Base-by-base conservation (phyloP, 805 yeast genomes). In the Candida ascalaphidarum region DNA sequence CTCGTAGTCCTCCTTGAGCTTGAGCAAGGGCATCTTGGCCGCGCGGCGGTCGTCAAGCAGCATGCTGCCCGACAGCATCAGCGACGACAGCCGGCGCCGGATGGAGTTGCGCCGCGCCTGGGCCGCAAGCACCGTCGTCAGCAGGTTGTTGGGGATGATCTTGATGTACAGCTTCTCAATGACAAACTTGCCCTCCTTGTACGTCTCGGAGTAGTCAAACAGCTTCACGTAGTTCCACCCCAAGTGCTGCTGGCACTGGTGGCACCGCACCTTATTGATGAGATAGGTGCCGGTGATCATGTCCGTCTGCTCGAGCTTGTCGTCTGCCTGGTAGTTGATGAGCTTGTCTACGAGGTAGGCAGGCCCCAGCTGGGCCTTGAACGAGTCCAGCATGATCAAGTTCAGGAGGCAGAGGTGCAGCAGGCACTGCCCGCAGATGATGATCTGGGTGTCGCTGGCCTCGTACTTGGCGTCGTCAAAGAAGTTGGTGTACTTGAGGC, bases 151-250 rank as follows among this genome's bases (percentile, higher is more conserved):
- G 26, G 57, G 45, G 18, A 61, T 54, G 28, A 50, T 45, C 29
- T 48, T 46, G 11, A 62, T 48, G 40, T 33, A 62, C 24, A 48
- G 46, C 21, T 50, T 45, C 41, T 62, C 69, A 39, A 62, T 59
- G 26, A 62, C 69, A 38, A 45, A 62, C 41, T 62, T 62, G 24
- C 67, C 65, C 41, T 62, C 69, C 34, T 62, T 62, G 37, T 62
- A 62, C 13, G 46, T 39, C 35, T 62, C 65, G 22, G 50, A 39
- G 30, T 48, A 50, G 27, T 46, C 43, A 35, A 38, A 61, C 9
- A 65, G 43, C 33, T 61, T 62, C 36, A 50, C 50, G 37, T 62
- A 62, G 30, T 41, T 50, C 69, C 69, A 62, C 10, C 69, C 69
- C 23, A 62, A 38, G 12, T 34, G 36, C 8, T 39, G 43, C 26